These are phyloP conservation scores for Ceriops zippeliana DNA, from an alignment of 345 rosid species.

Conservation along the genomic window DNA sequence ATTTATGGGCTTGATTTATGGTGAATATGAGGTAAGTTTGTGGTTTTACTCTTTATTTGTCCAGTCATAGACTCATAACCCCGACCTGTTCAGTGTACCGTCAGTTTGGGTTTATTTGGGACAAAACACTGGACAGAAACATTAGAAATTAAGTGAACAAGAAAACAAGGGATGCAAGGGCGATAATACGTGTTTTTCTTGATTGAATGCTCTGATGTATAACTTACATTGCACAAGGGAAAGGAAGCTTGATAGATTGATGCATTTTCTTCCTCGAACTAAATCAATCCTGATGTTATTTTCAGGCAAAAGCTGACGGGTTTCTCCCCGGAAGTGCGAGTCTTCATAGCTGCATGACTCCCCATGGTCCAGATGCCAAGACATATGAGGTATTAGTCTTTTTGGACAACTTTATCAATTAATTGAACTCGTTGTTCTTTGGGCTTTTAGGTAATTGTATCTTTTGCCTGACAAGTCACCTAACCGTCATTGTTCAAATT, in stretches of 20 bases:
- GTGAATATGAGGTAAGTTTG: constrained; percentile 79
- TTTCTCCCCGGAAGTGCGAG: constrained; percentile 94
- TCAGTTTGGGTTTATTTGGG: no score
- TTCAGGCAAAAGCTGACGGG: constrained; percentile 94
- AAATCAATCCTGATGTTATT: neutral
- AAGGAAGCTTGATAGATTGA: neutral
- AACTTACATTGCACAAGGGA: neutral
- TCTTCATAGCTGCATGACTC: constrained; percentile 98
- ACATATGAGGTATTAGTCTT: constrained; percentile 62
- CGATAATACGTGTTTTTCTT: no score
- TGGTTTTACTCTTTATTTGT: no score
- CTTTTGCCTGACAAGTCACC: no score
- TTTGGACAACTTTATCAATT: neutral
- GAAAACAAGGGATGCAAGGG: no score
- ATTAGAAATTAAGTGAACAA: no score
- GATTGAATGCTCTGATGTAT: no score
- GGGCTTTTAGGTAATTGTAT: neutral
- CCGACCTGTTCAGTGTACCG: no score
- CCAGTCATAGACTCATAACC: no score
- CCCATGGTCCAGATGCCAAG: constrained; percentile 96
- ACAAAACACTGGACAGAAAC: no score
- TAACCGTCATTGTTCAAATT: no score
- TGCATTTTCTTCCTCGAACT: neutral
- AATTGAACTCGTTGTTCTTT: neutral
- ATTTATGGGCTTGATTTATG: constrained; percentile 88